phyloP scores from a whole-genome alignment of 192 early-diverging fungal genomes.

The Coemansia asiatica region DNA sequence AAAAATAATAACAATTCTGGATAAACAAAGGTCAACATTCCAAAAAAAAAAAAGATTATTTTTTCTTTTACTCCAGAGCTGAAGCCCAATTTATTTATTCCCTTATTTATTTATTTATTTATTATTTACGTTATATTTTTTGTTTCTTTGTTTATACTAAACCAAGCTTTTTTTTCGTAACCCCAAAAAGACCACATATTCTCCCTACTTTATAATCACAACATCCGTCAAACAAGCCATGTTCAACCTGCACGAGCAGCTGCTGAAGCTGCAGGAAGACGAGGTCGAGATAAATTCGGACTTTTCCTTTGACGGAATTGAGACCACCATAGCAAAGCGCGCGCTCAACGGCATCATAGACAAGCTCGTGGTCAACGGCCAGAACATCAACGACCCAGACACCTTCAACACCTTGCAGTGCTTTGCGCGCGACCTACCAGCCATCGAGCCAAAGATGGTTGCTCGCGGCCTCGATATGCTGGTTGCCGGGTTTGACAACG shows the following conservation, averaged over 20 bases:
- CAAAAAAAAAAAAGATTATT: neutral
- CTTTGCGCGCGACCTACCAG: conserved; percentile 53
- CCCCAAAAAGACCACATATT: neutral
- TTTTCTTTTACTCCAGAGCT: neutral
- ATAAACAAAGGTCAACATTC: too few species aligned
- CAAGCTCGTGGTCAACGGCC: conserved; percentile 47
- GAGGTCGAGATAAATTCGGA: conserved; percentile 46
- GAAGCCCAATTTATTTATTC: neutral
- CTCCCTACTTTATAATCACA: neutral
- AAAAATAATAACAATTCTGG: neutral
- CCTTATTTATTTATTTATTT: neutral
- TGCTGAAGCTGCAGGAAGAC: conserved; percentile 61
- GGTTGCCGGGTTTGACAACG: conserved; percentile 67
- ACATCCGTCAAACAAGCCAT: conserved; percentile 1
- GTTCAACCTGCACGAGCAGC: conserved; percentile 62
- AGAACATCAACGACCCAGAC: conserved; percentile 34
- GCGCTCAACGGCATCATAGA: conserved; percentile 57
- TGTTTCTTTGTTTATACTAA: neutral
- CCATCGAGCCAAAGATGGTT: conserved; percentile 44
- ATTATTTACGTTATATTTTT: neutral
- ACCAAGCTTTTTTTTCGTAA: neutral
- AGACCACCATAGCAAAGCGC: conserved; percentile 40
- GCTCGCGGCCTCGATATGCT: conserved; percentile 70
- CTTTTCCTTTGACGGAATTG: conserved; percentile 42
- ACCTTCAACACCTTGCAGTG: conserved; percentile 36